phyloP scores from a whole-genome alignment of 2,329 filamentous ascomycete species.

The Botrytis aclada region DNA sequence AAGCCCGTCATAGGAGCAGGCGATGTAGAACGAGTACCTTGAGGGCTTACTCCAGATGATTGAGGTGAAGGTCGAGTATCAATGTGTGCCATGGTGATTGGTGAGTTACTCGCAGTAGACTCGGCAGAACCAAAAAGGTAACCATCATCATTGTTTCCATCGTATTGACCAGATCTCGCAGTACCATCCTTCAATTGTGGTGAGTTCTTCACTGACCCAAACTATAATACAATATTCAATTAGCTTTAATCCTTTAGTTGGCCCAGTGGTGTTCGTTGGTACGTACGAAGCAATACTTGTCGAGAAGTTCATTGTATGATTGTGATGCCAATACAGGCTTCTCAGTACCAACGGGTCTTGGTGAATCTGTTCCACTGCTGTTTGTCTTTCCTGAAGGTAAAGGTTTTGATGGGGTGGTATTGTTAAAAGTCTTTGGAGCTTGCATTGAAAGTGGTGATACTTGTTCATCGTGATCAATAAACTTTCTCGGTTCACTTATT shows the following conservation, averaged over 20 bases:
- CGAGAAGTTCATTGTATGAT: conserved; percentile 93
- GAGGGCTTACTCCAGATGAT: conserved; percentile 35
- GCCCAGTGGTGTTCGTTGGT: conserved; percentile 41
- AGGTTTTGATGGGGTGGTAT: conserved; percentile 32
- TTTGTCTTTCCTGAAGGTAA: conserved; percentile 24
- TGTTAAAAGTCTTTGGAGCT: conserved; percentile 23
- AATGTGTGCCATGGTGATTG: conserved; percentile 31
- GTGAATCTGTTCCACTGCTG: conserved; percentile 47
- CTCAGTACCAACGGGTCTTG: conserved; percentile 51
- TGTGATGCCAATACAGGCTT: conserved; percentile 75
- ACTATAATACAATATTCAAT: conserved; percentile 46
- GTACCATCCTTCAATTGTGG: conserved; percentile 51
- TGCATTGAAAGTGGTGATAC: conserved; percentile 29
- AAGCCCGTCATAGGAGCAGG: conserved; percentile 48
- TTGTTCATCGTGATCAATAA: conserved; percentile 18
- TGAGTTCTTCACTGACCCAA: conserved; percentile 58
- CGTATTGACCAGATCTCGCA: conserved; percentile 43
- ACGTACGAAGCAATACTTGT: conserved; percentile 99
- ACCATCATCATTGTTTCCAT: conserved; percentile 43
- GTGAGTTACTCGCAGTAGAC: conserved; percentile 39
- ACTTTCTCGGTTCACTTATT: conserved; percentile 27
- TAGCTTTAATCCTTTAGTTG: conserved; percentile 40
- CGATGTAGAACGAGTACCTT: conserved; percentile 43
- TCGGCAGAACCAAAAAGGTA: conserved; percentile 35
- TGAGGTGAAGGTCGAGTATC: conserved; percentile 29